phyloP scores from a whole-genome alignment of 306 rosid species.

The Lathyrus oleraceus region DNA sequence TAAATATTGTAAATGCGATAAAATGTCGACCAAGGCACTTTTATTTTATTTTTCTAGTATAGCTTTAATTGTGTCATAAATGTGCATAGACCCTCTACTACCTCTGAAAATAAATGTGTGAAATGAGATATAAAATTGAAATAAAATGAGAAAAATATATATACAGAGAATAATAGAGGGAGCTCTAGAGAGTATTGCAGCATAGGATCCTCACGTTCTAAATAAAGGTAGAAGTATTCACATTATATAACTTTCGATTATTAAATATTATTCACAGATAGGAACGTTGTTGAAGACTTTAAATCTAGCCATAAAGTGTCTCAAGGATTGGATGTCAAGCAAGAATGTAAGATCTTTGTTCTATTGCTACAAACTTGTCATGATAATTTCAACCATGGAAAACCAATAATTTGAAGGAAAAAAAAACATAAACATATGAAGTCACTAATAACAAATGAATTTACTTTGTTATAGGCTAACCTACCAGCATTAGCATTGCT shows the following conservation, averaged over 20 bases:
- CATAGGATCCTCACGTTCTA: too few relatives aligned
- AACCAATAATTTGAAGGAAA: background rate
- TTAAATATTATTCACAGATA: constrained; percentile 42
- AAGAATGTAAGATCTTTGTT: constrained; percentile 52
- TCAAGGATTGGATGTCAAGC: constrained; percentile 65
- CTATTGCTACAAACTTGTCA: background rate
- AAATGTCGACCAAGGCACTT: too few relatives aligned
- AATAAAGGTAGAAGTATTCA: too few relatives aligned
- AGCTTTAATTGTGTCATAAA: too few relatives aligned
- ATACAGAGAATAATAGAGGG: too few relatives aligned
- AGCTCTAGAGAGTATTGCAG: too few relatives aligned
- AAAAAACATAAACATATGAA: background rate
- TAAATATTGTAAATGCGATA: too few relatives aligned
- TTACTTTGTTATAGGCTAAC: constrained; percentile 52
- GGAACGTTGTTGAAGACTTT: constrained; percentile 63
- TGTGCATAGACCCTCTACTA: too few relatives aligned
- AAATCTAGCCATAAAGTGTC: constrained; percentile 49
- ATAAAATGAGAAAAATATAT: too few relatives aligned
- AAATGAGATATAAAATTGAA: too few relatives aligned
- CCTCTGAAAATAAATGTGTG: too few relatives aligned
- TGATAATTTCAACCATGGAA: background rate
- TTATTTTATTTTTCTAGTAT: too few relatives aligned
- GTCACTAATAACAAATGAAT: background rate
- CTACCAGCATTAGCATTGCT: constrained; percentile 68
- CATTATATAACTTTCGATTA: background rate